phyloP scores from a whole-genome alignment of 768 basidiomycete species.

The Hortiboletus campestris region DNA sequence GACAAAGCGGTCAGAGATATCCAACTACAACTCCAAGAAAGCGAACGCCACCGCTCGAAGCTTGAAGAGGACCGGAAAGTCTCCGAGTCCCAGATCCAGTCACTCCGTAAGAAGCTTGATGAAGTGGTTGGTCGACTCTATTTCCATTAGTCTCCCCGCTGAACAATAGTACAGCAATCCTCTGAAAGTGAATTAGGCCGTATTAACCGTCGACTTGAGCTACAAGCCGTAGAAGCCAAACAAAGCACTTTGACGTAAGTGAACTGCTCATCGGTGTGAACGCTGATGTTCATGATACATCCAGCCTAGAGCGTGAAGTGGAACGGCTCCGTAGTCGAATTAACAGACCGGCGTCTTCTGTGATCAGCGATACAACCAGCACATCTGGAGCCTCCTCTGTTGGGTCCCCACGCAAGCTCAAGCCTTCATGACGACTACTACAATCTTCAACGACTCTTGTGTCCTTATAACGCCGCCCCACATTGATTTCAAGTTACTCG shows the following conservation, averaged over 20 bases:
- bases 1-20: conserved; percentile 52
- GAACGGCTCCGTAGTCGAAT: conserved; percentile 66
- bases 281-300: conserved; percentile 1
- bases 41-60: conserved; percentile 57
- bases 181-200: conserved; percentile 65
- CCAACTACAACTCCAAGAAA: conserved; percentile 55
- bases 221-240: conserved; percentile 72
- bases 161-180: conserved; percentile 53
- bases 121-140: conserved; percentile 46
- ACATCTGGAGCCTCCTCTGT: conserved; percentile 22
- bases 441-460: neutral
- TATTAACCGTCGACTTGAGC: conserved; percentile 71
- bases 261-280: neutral
- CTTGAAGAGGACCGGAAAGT: conserved; percentile 64
- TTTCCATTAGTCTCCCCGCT: neutral
- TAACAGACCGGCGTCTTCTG: conserved; percentile 51
- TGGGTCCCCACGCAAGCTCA: conserved; percentile 30
- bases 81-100: conserved; percentile 57
- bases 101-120: conserved; percentile 60
- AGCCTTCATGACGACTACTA: conserved; percentile 21
- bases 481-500: neutral
- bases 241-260: conserved; percentile 67
- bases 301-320: conserved; percentile 63
- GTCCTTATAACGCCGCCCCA: neutral
- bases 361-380: conserved; percentile 23